phyloP scores from a whole-genome alignment of 176 grass and related monocot genomes.

The Elaeis guineensis region DNA sequence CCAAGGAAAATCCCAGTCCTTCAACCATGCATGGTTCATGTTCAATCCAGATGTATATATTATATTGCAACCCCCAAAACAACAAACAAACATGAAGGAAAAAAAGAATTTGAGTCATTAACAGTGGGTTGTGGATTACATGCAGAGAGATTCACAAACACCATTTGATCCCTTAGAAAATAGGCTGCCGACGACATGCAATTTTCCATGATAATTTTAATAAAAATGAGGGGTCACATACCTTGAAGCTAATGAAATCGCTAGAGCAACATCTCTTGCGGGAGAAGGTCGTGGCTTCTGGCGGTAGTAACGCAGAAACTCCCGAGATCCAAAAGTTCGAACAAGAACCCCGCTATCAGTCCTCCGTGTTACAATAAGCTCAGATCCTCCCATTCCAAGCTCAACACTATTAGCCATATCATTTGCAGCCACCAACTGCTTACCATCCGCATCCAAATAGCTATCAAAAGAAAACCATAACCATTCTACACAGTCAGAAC shows the following conservation, averaged over 20 bases:
- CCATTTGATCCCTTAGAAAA: neutral
- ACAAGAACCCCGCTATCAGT: conserved; percentile 43
- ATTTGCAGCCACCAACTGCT: conserved; percentile 48
- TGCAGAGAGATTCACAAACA: neutral
- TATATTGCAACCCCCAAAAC: too few species aligned
- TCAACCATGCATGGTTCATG: too few species aligned
- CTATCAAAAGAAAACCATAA: conserved; percentile 27
- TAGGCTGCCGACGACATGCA: neutral
- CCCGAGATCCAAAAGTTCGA: conserved; percentile 60
- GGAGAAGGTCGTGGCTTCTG: conserved; percentile 80
- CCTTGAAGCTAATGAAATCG: conserved; percentile 77
- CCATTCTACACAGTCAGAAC: too few species aligned
- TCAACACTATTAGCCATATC: conserved; percentile 40
- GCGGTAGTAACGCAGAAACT: conserved; percentile 82
- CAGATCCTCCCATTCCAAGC: conserved; percentile 69
- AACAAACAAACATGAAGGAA: too few species aligned
- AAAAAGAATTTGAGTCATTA: too few species aligned
- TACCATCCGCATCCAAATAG: conserved; percentile 70
- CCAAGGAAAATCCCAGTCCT: too few species aligned
- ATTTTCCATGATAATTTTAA: neutral
- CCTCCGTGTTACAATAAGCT: conserved; percentile 72
- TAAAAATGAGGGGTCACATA: conserved; percentile 14
- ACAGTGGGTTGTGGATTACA: too few species aligned
- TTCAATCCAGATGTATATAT: too few species aligned
- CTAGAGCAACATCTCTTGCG: conserved; percentile 47